These are phyloP conservation scores for Gossypium rotundifolium DNA, from an alignment of 345 rosid genomes.

Conservation along the genomic window DNA sequence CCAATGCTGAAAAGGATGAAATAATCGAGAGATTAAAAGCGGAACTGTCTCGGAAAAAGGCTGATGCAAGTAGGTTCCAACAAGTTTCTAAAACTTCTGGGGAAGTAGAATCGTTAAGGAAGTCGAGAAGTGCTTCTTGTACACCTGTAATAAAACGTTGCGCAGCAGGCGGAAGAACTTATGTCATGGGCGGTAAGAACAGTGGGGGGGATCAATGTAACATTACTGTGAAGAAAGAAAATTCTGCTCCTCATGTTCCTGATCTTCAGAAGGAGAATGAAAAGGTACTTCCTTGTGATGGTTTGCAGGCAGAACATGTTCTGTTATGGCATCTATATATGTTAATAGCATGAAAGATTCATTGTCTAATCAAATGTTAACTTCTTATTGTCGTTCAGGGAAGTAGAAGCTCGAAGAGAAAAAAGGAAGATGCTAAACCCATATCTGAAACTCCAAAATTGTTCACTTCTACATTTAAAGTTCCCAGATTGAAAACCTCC, in stretches of 20 bases:
- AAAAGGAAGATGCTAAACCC: constrained; percentile 24
- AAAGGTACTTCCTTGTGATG: constrained; percentile 38
- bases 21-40: constrained; percentile 38
- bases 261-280: constrained; percentile 21
- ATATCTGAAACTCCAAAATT: constrained; percentile 49
- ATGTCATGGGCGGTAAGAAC: constrained; percentile 19
- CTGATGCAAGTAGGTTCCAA: constrained; percentile 30
- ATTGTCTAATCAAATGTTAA: neutral
- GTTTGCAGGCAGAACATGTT: neutral
- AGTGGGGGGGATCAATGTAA: constrained; percentile 6
- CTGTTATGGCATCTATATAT: neutral
- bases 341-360: neutral
- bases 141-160: constrained; percentile 46
- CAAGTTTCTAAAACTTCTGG: constrained; percentile 35
- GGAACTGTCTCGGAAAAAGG: constrained; percentile 51
- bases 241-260: constrained; percentile 14
- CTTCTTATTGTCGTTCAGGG: constrained; percentile 31
- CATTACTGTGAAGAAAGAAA: constrained; percentile 37
- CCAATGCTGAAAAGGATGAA: constrained; percentile 58
- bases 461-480: constrained; percentile 62
- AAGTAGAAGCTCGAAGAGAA: constrained; percentile 55
- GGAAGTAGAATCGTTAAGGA: constrained; percentile 45
- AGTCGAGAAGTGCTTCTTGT: constrained; percentile 25
- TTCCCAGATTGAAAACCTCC: constrained; percentile 68
- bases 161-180: constrained; percentile 24